Evolutionary conservation across 1,284 basidiomycete genomes (phyloP).

Genomic region (Puccinia coronata): DNA sequence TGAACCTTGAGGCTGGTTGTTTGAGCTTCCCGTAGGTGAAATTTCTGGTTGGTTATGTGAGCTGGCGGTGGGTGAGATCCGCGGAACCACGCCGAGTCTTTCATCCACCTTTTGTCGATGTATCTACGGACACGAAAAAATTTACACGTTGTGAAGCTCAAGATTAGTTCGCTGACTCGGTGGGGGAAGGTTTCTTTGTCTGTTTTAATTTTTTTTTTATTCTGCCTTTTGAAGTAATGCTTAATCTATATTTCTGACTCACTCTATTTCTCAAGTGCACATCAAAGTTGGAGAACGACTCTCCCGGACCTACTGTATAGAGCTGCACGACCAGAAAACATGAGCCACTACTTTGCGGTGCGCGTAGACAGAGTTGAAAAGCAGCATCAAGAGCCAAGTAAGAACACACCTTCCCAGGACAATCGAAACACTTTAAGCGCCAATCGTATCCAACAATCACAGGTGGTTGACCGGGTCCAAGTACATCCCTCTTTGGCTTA

Average conservation of each 20-base stretch:
- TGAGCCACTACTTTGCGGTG: background rate
- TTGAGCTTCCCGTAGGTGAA: background rate
- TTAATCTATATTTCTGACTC: slow-evolving; percentile 17
- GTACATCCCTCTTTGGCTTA: slow-evolving; percentile 25
- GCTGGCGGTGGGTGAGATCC: background rate
- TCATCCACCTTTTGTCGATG: slow-evolving; percentile 46
- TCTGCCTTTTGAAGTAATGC: no score
- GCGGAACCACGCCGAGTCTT: background rate
- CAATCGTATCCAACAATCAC: slow-evolving; percentile 66
- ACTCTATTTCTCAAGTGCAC: slow-evolving; percentile 78
- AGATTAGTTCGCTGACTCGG: background rate
- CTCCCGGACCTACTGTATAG: slow-evolving; percentile 88
- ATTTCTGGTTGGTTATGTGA: background rate
- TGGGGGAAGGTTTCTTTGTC: background rate
- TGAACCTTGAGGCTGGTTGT: background rate
- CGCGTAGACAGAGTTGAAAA: background rate
- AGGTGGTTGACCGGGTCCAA: slow-evolving; percentile 19
- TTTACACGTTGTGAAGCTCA: no score
- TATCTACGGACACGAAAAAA: slow-evolving; percentile 30
- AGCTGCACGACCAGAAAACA: slow-evolving; percentile 63
- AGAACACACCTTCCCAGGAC: slow-evolving; percentile 76
- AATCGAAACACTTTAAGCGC: slow-evolving; percentile 91
- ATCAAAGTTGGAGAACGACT: slow-evolving; percentile 85
- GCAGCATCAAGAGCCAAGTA: background rate
- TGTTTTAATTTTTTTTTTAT: background rate